These are phyloP conservation scores for Auriscalpium vulgare DNA, from an alignment of 768 basidiomycete species.

Conservation along the genomic window DNA sequence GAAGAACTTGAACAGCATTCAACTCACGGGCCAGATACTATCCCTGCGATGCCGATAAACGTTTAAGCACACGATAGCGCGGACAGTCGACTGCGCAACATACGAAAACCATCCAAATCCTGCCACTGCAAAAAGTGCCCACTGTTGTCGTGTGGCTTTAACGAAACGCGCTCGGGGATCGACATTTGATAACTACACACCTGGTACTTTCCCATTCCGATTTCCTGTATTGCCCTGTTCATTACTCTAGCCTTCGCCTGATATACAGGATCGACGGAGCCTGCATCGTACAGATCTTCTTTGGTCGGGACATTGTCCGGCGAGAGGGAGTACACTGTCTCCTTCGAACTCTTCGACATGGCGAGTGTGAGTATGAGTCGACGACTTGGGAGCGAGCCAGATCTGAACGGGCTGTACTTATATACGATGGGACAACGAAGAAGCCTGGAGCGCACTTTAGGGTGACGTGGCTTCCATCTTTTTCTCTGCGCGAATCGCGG, in stretches of 20 bases:
- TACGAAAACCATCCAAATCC: constrained; percentile 76
- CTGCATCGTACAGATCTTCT: constrained; percentile 11
- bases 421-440: too few relatives aligned
- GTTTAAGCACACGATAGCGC: background rate
- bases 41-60: constrained; percentile 33
- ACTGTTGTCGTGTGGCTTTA: constrained; percentile 28
- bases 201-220: constrained; percentile 69
- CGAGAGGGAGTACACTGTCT: background rate
- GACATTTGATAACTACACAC: constrained; percentile 21
- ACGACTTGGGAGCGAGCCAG: too few relatives aligned
- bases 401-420: too few relatives aligned
- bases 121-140: constrained; percentile 54
- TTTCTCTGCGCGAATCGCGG: too few relatives aligned
- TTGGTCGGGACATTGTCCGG: background rate
- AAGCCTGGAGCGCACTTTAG: too few relatives aligned
- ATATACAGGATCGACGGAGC: constrained; percentile 45
- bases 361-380: too few relatives aligned
- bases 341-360: background rate
- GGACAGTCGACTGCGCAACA: constrained; percentile 20
- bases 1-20: background rate
- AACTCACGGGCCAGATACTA: constrained; percentile 63
- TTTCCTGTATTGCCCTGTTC: constrained; percentile 54
- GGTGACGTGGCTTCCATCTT: too few relatives aligned
- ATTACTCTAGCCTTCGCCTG: constrained; percentile 48
- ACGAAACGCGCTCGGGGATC: background rate